Percentiles rank a stretch among this genome's conserved stretches.
Conservation (phyloP, 495 filamentous ascomycete species). For the Tuber magnatum region DNA sequence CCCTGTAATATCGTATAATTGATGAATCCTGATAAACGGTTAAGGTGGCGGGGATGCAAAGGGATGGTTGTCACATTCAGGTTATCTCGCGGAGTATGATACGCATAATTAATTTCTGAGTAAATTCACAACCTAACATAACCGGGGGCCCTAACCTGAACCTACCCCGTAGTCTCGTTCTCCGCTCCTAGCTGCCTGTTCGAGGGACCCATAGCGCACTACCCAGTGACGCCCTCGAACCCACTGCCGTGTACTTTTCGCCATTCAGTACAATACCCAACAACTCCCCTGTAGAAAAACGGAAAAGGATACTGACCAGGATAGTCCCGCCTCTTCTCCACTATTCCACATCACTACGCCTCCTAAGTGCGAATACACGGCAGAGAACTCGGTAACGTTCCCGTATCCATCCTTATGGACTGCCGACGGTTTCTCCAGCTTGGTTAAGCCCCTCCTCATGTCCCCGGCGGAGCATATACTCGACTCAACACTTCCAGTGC, state of each 20-base stretch:
- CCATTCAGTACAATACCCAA: not conserved
- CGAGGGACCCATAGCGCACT: constrained; percentile 50
- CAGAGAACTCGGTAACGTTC: constrained; percentile 47
- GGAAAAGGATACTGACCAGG: constrained; percentile 19
- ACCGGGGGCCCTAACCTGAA: constrained; percentile 24
- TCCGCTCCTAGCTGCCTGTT: constrained; percentile 40
- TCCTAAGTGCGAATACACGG: constrained; percentile 53
- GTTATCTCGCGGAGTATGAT: too few relatives aligned
- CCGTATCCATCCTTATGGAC: too few relatives aligned
- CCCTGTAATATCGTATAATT: not conserved
- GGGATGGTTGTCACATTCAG: too few relatives aligned
- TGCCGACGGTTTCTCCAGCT: too few relatives aligned
- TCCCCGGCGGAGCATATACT: too few relatives aligned
- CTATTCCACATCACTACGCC: constrained; percentile 54
- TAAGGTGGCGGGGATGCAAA: not conserved
- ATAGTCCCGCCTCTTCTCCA: constrained; percentile 52
- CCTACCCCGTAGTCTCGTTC: constrained; percentile 23
- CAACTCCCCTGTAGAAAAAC: too few relatives aligned
- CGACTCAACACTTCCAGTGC: too few relatives aligned
- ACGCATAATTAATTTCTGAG: too few relatives aligned
- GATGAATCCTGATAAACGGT: not conserved
- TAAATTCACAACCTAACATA: too few relatives aligned
- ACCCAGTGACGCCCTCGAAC: constrained; percentile 49
- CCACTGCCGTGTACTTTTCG: constrained; percentile 48
- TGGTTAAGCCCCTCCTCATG: too few relatives aligned